Base-by-base conservation (phyloP, 1,139 yeast genomes). In the Hyphopichia burtonii region DNA sequence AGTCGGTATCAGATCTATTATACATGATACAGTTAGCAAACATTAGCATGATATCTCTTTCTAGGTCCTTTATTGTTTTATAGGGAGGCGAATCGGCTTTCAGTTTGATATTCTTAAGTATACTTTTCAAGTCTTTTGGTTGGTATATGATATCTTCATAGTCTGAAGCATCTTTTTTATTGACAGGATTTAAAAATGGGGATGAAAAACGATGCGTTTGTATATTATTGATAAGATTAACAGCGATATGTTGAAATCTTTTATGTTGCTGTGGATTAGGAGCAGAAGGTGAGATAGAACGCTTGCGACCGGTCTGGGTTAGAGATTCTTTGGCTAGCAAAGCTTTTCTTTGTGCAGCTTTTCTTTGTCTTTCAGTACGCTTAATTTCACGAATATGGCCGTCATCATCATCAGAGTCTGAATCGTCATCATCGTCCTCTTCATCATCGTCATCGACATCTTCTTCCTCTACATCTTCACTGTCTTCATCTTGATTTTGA, bases 1-100 rank as follows among this genome's bases (percentile, higher is more conserved):
- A 73, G 44, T 83, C 88, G 31, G 82, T 78, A 49, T 78, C 82
- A 49, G 80, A 75, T 46, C 79, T 78, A 59, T 86, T 87, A 61
- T 83, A 86, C 94, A 87, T 86, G 14, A 86, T 76, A 30, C 93
- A 87, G 59, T 87, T 87, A 40, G 93, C 86, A 65, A 84, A 85
- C 94, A 87, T 86, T 42, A 83, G 66, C 69, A 83, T 76, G 33
- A 87, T 67, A 47, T 84, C 88, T 43, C 86, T 68, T 53, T 86
- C 90, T 22, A 87, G 65, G 44, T 83, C 82, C 40, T 75, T 71
- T 34, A 86, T 76, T 50, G 74, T 71, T 1, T 80, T 82, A 43
- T 80, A 82, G 16, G 51, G 58, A 1, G 72, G 69, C 2, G 64
- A 61, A n/a, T 61, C 65, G 1, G 48, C 47, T 44, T 71, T 73